A percentile compares a stretch with the other conserved stretches of the same genome.
Evolutionary conservation across 2,329 filamentous ascomycete genomes (phyloP).

Genomic region (Colletotrichum spinosum): DNA sequence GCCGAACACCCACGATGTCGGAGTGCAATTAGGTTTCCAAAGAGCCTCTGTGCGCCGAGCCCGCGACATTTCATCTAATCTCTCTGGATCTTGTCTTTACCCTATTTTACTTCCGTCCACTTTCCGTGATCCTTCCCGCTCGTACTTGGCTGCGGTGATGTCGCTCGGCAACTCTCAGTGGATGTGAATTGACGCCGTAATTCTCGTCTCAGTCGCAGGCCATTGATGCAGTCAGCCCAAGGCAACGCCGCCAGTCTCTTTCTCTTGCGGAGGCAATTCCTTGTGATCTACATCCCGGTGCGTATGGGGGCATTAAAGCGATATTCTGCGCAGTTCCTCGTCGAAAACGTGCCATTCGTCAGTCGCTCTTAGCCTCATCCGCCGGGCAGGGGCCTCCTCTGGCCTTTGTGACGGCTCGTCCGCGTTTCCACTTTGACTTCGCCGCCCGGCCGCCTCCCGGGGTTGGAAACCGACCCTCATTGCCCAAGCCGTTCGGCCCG

Average conservation of each 20-base stretch:
- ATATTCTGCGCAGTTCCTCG: background rate
- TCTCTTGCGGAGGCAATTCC: constrained; percentile 7
- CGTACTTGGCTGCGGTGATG: background rate
- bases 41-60: constrained; percentile 30
- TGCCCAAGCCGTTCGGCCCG: constrained; percentile 24
- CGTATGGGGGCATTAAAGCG: too few relatives aligned
- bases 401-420: constrained; percentile 17
- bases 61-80: constrained; percentile 35
- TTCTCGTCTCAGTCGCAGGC: constrained; percentile 14
- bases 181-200: constrained; percentile 7
- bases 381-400: constrained; percentile 22
- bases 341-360: constrained; percentile 5
- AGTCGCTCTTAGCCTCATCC: background rate
- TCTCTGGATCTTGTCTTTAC: background rate
- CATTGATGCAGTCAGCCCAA: constrained; percentile 26
- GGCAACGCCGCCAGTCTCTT: constrained; percentile 18
- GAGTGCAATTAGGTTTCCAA: constrained; percentile 29
- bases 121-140: constrained; percentile 26
- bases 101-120: background rate
- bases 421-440: background rate
- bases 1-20: constrained; percentile 4
- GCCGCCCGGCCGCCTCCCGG: constrained; percentile 10
- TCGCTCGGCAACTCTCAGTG: constrained; percentile 10
- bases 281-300: background rate
- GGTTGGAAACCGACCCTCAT: background rate